phyloP scores from a whole-genome alignment of 495 filamentous ascomycete species.

The Daldinia caldariorum region DNA sequence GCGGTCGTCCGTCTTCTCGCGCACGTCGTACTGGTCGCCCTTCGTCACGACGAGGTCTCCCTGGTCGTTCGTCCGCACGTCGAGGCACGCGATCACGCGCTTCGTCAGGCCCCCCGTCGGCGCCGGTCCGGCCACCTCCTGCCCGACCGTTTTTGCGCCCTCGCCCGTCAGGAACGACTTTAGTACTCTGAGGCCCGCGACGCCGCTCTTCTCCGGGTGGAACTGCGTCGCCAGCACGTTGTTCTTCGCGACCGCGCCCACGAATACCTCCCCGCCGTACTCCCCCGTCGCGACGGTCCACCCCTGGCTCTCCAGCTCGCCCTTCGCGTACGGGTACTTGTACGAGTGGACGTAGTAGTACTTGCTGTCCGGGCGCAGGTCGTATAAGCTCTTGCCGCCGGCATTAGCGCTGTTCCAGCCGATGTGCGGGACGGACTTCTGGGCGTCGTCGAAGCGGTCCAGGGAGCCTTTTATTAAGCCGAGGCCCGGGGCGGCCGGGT shows the following conservation, averaged over 20 bases:
- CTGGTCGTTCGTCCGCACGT: conserved; percentile 94
- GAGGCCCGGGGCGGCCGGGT: conserved; percentile 73
- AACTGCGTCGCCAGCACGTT: conserved; percentile 95
- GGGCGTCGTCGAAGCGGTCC: conserved; percentile 75
- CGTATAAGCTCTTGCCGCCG: conserved; percentile 70
- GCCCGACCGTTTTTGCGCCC: conserved; percentile 55
- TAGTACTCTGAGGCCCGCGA: conserved; percentile 83
- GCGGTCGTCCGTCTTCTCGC: conserved; percentile 82
- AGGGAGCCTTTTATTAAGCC: conserved; percentile 76
- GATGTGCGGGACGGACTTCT: conserved; percentile 95
- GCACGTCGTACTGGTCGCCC: conserved; percentile 98
- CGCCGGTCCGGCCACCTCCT: conserved; percentile 33
- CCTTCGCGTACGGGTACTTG: conserved; percentile 77
- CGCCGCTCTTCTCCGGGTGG: conserved; percentile 96
- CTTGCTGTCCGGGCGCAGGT: conserved; percentile 79
- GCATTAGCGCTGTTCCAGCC: conserved; percentile 90
- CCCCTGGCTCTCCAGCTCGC: conserved; percentile 75
- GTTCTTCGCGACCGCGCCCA: conserved; percentile 85
- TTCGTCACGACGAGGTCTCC: conserved; percentile 98
- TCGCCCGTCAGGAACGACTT: conserved; percentile 84
- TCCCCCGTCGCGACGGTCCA: conserved; percentile 89
- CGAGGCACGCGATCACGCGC: conserved; percentile 92
- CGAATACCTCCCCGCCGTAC: conserved; percentile 90
- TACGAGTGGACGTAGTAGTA: conserved; percentile 99
- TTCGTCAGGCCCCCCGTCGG: conserved; percentile 76